Percentiles rank a stretch among this genome's conserved stretches.
Evolutionary conservation across 257 asterid species (phyloP).

Genomic region (Nicotiana attenuata): DNA sequence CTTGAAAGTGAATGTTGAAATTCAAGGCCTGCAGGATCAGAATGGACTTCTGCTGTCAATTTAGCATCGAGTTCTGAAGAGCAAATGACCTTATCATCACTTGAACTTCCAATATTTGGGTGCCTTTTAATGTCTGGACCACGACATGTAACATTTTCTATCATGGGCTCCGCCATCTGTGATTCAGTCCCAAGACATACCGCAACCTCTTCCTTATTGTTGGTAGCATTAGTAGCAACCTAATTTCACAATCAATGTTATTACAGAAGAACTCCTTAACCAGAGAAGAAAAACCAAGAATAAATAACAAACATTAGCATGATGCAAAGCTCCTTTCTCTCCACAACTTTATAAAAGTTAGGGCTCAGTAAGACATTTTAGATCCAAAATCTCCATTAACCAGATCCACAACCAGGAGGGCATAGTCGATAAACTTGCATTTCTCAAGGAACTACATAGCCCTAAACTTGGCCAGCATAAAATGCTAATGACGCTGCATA

Average conservation of each 20-base stretch:
- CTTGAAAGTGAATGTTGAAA: constrained; percentile 24
- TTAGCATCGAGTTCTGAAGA: constrained; percentile 40
- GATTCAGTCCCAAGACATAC: constrained; percentile 30
- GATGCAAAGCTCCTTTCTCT: not conserved
- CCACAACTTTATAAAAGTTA: not conserved
- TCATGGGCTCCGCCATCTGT: constrained; percentile 31
- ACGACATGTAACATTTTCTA: constrained; percentile 26
- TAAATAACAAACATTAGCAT: not conserved
- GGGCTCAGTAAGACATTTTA: not conserved
- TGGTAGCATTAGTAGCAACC: constrained; percentile 35
- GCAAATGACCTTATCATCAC: constrained; percentile 28
- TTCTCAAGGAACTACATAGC: not conserved
- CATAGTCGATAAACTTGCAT: not conserved
- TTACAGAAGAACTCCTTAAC: not conserved
- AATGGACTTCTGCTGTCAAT: constrained; percentile 36
- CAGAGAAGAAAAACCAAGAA: not conserved
- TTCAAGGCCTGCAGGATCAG: constrained; percentile 23
- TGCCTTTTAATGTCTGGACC: constrained; percentile 27
- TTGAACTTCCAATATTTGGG: constrained; percentile 28
- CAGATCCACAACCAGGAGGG: not conserved
- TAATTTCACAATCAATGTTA: constrained; percentile 21
- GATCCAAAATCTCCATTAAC: not conserved
- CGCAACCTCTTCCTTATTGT: constrained; percentile 30
- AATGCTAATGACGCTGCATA: not conserved
- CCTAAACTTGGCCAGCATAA: not conserved